Evolutionary conservation across 2,329 filamentous ascomycete genomes (phyloP), one percentile per base, ranked within the genome.

Genomic region (Colletotrichum incanum): DNA sequence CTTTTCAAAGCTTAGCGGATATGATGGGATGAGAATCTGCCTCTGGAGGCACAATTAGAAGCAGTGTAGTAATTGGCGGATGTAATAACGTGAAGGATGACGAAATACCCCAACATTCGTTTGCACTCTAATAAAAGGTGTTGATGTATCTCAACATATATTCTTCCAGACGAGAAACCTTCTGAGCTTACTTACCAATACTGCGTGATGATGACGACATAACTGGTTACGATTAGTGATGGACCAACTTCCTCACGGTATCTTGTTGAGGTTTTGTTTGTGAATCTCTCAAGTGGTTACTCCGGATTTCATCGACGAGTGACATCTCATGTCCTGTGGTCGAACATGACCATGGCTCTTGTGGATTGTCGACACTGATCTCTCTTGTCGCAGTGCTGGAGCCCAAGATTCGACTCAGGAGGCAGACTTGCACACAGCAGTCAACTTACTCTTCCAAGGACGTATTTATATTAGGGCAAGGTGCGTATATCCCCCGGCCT

Each of bases 81-180:
- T 63, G 58, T 62, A 54, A 63, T 67, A 43, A 62, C 23, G 31
- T 39, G 6, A 47, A 68, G 37, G 31, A 58, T 45, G 65, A 9
- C 37, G 31, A 54, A 61, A 72, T 72, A 72, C 69, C n/a, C 52
- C 39, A 43, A 63, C 65, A 58, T n/a, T 68, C 63, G n/a, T 67
- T 67, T 61, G 26, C 34, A 26, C 55, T 52, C 2, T 20, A 26
- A 28, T 31, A 28, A 23, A 70, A 61, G 49, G n/a, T 37, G 34
- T 4, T 47, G 11, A 20, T 50, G 39, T 34, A 14, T 14, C 31
- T 20, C n/a, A 2, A 16, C 34, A 49, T 7, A 16, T 6, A 14
- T 2, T 39, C 31, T 20, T 37, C 9, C 18, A 23, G 8, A 11
- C 23, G 8, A 18, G 0, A 2, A 23, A 9, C 9, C 28, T 28